Evolutionary conservation across 148 eudicot species (phyloP).

Genomic region (Fallopia convolvulus): DNA sequence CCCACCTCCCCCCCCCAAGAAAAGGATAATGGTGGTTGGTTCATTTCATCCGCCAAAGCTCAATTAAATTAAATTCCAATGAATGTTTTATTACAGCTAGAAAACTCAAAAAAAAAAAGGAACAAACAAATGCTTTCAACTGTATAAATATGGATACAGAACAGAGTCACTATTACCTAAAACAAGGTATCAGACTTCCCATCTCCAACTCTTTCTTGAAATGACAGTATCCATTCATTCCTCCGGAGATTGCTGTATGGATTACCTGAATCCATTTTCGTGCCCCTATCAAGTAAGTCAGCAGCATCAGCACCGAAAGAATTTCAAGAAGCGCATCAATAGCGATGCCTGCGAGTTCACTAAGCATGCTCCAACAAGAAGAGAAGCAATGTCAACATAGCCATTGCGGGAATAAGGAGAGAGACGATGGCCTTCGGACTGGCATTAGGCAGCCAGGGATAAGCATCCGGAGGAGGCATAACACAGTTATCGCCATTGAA

Average conservation of each 20-base stretch:
- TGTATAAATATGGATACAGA: not conserved
- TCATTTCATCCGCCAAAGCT: not conserved
- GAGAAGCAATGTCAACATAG: conserved; percentile 15
- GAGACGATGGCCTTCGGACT: conserved; percentile 16
- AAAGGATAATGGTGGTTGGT: no score
- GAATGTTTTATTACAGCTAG: not conserved
- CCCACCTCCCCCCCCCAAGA: no score
- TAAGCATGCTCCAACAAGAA: conserved; percentile 12
- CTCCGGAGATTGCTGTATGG: not conserved
- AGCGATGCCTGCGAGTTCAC: not conserved
- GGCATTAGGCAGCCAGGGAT: conserved; percentile 50
- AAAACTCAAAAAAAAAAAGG: not conserved
- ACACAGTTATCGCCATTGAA: conserved; percentile 67
- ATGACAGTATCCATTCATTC: not conserved
- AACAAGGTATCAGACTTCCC: no score
- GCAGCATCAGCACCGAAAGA: not conserved
- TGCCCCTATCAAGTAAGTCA: not conserved
- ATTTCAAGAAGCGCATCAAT: not conserved
- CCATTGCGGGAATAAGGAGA: conserved; percentile 16
- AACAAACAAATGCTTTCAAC: not conserved
- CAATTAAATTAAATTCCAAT: not conserved
- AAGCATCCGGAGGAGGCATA: conserved; percentile 62
- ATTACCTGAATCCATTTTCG: not conserved
- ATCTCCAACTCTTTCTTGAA: not conserved
- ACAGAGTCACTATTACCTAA: not conserved